A percentile compares a stretch with the other conserved stretches of the same genome.
These are phyloP conservation scores for Trichophyton equinum DNA, from an alignment of 2,329 filamentous ascomycete genomes.

Conservation along the genomic window DNA sequence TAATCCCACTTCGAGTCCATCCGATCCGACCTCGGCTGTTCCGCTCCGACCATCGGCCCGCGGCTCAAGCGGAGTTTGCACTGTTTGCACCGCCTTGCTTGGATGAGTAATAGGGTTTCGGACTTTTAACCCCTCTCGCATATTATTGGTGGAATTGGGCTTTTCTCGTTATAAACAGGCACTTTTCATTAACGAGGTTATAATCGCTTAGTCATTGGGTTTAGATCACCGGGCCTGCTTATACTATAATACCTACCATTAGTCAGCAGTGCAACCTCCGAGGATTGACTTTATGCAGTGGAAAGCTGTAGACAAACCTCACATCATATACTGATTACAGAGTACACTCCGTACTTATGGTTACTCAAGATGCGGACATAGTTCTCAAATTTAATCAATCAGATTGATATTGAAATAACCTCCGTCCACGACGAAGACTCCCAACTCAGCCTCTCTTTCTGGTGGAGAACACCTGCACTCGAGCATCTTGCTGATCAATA, in stretches of 20 bases:
- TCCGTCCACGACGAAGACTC: no score
- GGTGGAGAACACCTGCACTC: no score
- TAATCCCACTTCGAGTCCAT: background rate
- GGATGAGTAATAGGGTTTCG: background rate
- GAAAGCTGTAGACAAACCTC: no score
- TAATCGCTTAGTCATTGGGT: background rate
- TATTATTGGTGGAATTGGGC: background rate
- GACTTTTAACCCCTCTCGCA: background rate
- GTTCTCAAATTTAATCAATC: no score
- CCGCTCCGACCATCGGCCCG: background rate
- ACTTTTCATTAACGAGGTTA: background rate
- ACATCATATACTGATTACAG: no score
- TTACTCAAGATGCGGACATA: no score
- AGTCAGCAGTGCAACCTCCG: background rate
- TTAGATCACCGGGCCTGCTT: background rate
- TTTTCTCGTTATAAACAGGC: background rate
- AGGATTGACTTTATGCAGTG: no score
- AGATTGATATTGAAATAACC: no score
- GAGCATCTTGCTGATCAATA: background rate
- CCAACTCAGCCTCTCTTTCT: no score
- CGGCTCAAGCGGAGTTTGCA: background rate
- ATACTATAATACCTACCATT: background rate
- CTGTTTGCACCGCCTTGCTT: background rate
- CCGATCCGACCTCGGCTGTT: background rate
- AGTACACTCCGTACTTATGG: no score